A percentile compares a stretch with the other conserved stretches of the same genome.
phyloP scores from a whole-genome alignment of 495 filamentous ascomycete species.

The Staphylotrichum tortipilum region DNA sequence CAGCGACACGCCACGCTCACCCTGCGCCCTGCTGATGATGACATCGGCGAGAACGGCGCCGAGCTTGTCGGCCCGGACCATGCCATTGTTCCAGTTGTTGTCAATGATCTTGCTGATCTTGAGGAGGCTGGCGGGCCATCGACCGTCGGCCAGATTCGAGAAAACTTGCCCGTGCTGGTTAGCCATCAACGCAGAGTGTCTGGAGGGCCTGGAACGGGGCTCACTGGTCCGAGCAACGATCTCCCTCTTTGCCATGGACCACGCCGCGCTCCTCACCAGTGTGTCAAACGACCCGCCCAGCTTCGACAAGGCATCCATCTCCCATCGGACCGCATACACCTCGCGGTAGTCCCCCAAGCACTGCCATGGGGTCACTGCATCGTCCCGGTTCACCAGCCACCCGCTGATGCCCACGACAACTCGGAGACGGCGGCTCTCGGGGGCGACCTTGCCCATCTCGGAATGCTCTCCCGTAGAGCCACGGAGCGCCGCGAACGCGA shows the following conservation, averaged over 20 bases:
- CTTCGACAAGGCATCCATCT: slow-evolving; percentile 66
- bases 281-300: slow-evolving; percentile 66
- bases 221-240: slow-evolving; percentile 49
- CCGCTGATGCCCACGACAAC: slow-evolving; percentile 78
- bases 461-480: slow-evolving; percentile 22
- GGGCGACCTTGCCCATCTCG: slow-evolving; percentile 34
- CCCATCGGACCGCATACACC: slow-evolving; percentile 78
- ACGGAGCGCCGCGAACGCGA: slow-evolving; percentile 74
- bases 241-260: slow-evolving; percentile 66
- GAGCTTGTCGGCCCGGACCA: slow-evolving; percentile 76
- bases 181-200: slow-evolving; percentile 20
- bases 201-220: slow-evolving; percentile 9
- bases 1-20: slow-evolving; percentile 78
- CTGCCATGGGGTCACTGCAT: slow-evolving; percentile 67
- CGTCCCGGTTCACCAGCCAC: slow-evolving; percentile 64
- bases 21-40: slow-evolving; percentile 77
- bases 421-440: slow-evolving; percentile 54
- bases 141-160: slow-evolving; percentile 54
- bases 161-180: slow-evolving; percentile 51
- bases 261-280: slow-evolving; percentile 67
- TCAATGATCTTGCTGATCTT: slow-evolving; percentile 77
- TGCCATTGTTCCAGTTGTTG: slow-evolving; percentile 81
- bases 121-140: slow-evolving; percentile 70
- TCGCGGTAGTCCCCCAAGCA: slow-evolving; percentile 62
- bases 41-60: slow-evolving; percentile 80